Evolutionary conservation across 805 yeast genomes (phyloP).

Genomic region (Priceomyces melissophilus): DNA sequence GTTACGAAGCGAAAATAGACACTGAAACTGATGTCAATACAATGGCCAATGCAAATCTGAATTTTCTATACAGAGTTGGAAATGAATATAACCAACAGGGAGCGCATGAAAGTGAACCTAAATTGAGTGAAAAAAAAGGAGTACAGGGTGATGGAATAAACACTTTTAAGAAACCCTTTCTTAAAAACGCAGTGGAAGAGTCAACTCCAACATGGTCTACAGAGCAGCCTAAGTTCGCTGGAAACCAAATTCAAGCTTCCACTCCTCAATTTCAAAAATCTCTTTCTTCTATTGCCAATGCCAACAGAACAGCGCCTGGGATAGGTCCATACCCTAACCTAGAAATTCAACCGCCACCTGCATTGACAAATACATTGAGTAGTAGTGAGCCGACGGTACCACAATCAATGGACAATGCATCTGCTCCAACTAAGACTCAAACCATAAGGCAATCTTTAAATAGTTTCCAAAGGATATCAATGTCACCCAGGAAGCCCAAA

Average conservation of each 20-base stretch:
- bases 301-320: slow-evolving; percentile 6
- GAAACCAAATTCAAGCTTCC: slow-evolving; percentile 18
- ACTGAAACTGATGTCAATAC: slow-evolving; percentile 20
- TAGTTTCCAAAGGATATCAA: slow-evolving; percentile 25
- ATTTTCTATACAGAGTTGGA: slow-evolving; percentile 16
- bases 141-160: background rate
- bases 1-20: slow-evolving; percentile 43
- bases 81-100: slow-evolving; percentile 7
- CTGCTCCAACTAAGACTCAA: slow-evolving; percentile 17
- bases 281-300: slow-evolving; percentile 9
- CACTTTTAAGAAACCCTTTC: slow-evolving; percentile 17
- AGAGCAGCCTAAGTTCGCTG: slow-evolving; percentile 16
- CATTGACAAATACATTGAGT: slow-evolving; percentile 7
- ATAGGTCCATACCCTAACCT: slow-evolving; percentile 24
- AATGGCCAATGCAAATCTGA: slow-evolving; percentile 15
- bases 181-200: slow-evolving; percentile 19
- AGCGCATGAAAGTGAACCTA: slow-evolving; percentile 1
- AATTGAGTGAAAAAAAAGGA: slow-evolving; percentile 1
- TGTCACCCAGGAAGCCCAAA: slow-evolving; percentile 28
- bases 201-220: slow-evolving; percentile 36
- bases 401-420: background rate
- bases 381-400: slow-evolving; percentile 5
- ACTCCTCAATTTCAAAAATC: slow-evolving; percentile 24
- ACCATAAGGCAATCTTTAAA: slow-evolving; percentile 31
- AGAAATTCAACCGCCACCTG: slow-evolving; percentile 19